Evolutionary conservation across 1,284 basidiomycete genomes (phyloP).

Genomic region (Boletellus sp.): DNA sequence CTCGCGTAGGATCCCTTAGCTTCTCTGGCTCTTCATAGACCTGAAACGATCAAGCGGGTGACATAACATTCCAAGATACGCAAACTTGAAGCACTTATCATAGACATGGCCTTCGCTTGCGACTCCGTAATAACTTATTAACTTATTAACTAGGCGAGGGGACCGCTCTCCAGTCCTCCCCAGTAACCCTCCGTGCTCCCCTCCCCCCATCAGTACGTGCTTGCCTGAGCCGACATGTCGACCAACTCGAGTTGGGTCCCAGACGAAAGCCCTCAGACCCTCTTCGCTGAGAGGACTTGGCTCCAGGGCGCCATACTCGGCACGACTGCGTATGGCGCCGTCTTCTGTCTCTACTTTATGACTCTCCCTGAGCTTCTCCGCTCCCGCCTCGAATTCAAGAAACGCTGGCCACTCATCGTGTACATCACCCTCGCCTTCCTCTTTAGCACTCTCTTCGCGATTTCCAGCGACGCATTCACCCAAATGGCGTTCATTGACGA

Average conservation of each 20-base stretch:
- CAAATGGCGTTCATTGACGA: slow-evolving; percentile 33
- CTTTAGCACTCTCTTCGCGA: slow-evolving; percentile 26
- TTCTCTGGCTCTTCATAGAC: no score
- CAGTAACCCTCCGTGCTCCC: no score
- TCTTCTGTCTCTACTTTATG: slow-evolving; percentile 8
- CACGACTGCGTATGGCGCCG: slow-evolving; percentile 11
- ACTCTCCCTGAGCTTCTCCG: slow-evolving; percentile 14
- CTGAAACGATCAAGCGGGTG: no score
- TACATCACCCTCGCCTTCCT: slow-evolving; percentile 24
- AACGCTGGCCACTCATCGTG: slow-evolving; percentile 8
- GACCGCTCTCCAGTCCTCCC: no score
- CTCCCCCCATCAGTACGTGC: no score
- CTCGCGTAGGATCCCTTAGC: no score
- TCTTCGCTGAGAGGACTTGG: slow-evolving; percentile 15
- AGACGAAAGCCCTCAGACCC: slow-evolving; percentile 7
- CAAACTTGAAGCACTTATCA: no score
- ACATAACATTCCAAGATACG: no score
- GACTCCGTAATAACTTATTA: no score
- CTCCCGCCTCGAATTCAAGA: neutral
- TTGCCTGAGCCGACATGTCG: no score
- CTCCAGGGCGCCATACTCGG: slow-evolving; percentile 17
- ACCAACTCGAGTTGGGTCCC: slow-evolving; percentile 11
- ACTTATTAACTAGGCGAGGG: no score
- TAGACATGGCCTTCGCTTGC: no score
- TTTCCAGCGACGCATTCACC: slow-evolving; percentile 14